Evolutionary conservation across 176 grass and related monocot species (phyloP), one percentile per base, ranked within the genome.

Genomic region (Puya raimondii): DNA sequence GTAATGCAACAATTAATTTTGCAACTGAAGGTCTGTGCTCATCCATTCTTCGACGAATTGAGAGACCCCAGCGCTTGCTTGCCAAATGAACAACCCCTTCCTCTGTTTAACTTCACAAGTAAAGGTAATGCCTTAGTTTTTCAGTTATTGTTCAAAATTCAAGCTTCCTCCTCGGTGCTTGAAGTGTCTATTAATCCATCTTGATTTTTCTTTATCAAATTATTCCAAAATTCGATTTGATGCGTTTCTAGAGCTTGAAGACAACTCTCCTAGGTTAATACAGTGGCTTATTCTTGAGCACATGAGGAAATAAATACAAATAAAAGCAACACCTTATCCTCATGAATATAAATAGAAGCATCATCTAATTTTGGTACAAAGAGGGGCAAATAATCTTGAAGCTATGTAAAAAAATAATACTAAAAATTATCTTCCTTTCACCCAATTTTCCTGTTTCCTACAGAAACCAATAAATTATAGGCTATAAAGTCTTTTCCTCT

Each of bases 41-140:
- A 93, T 77, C 82, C 90, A 14, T 99, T 99, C 83, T 99, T 99
- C 48, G 90, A 99, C 82, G 95, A 99, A 27, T 80, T 99, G 48
- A 86, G 87, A 71, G 87, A 91, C 69, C 95, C 80, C 5, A 99
- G 84, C 69, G 65, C 51, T 64, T 80, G 67, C 78, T 74, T 99
- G 61, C 85, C 87, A 61, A 88, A 84, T 68, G 95, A 89, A 26
- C 82, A 77, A 11, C 80, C 90, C 51, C 74, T 94, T 66, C 80
- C 90, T 61, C 82, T 99, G n/a, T 86, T 99, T 17, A 78, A 99
- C 72, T 99, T 99, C 51, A 74, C 84, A 11, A 54, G 72, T 47
- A 26, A 88, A 63, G 95, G 95, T 99, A 85, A 72, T 12, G 47
- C 51, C 53, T 65, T 12, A 15, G 61, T 20, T 33, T 76, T 29